Percentiles rank a stretch among this genome's conserved stretches.
phyloP scores from a whole-genome alignment of 495 filamentous ascomycete species.

The Staphylotrichum longicolle region DNA sequence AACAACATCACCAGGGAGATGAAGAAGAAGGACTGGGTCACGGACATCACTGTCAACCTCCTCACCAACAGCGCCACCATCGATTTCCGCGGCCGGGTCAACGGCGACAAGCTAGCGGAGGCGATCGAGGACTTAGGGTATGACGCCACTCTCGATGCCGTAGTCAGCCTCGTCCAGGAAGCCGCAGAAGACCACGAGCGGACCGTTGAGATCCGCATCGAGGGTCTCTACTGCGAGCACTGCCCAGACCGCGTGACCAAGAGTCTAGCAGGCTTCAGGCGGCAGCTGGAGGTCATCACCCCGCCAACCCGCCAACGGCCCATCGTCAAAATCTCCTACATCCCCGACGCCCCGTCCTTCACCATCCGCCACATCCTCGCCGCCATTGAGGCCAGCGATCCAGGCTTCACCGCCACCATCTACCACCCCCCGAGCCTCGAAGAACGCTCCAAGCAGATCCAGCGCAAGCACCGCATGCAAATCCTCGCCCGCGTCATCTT shows the following conservation, averaged over 20 bases:
- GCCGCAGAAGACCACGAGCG: conserved; percentile 41
- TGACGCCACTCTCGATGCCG: conserved; percentile 60
- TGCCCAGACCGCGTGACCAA: conserved; percentile 65
- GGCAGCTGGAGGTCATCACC: conserved; percentile 48
- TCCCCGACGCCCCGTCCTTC: conserved; percentile 63
- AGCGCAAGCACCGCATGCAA: conserved; percentile 58
- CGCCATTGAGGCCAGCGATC: conserved; percentile 62
- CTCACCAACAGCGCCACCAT: conserved; percentile 70
- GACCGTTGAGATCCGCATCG: conserved; percentile 63
- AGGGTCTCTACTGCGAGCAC: conserved; percentile 86
- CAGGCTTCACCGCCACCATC: conserved; percentile 62
- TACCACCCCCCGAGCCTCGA: conserved; percentile 83
- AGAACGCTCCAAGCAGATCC: conserved; percentile 73
- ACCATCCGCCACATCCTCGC: conserved; percentile 74
- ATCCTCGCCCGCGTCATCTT: conserved; percentile 66
- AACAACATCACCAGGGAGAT: conserved; percentile 63
- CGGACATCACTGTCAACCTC: conserved; percentile 63
- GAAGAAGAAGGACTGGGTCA: conserved; percentile 61
- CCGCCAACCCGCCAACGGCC: conserved; percentile 51
- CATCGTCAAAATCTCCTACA: conserved; percentile 69
- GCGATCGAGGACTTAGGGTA: conserved; percentile 81
- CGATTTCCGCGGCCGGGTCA: conserved; percentile 55
- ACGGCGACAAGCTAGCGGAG: conserved; percentile 57
- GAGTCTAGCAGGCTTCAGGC: conserved; percentile 39
- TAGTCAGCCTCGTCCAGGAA: conserved; percentile 35